These are phyloP conservation scores for Podaxis sp. DNA, from an alignment of 768 basidiomycete species.

Conservation along the genomic window DNA sequence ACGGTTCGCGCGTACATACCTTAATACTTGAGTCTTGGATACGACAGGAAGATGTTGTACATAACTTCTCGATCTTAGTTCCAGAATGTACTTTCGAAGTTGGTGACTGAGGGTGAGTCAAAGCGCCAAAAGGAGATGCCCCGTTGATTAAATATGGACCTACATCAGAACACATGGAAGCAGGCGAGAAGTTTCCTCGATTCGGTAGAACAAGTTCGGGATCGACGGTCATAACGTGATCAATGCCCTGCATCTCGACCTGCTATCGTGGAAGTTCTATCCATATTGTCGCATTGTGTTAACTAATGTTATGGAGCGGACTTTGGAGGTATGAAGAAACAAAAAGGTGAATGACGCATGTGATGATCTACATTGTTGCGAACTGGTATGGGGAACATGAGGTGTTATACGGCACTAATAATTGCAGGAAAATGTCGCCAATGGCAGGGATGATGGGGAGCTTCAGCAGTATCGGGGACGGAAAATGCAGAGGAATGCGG, in stretches of 20 bases:
- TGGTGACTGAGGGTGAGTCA: not conserved
- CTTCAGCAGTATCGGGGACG: not conserved
- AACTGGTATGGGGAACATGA: too few species aligned
- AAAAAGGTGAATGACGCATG: too few species aligned
- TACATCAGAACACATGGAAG: not conserved
- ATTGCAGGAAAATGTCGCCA: not conserved
- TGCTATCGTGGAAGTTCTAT: too few species aligned
- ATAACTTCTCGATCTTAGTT: not conserved
- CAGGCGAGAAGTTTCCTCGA: not conserved
- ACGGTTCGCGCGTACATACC: constrained; percentile 1
- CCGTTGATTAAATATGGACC: not conserved
- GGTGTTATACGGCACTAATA: too few species aligned
- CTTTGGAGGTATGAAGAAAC: too few species aligned
- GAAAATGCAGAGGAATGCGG: not conserved
- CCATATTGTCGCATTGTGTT: too few species aligned
- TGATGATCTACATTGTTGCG: too few species aligned
- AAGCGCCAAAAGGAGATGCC: not conserved
- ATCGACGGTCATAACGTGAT: not conserved
- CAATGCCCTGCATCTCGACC: not conserved
- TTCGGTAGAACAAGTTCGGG: not conserved
- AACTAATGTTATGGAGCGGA: too few species aligned
- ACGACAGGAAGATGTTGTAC: constrained; percentile 2
- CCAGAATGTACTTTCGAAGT: not conserved
- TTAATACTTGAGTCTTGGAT: constrained; percentile 9
- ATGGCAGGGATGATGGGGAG: not conserved